These are phyloP conservation scores for Aspergillus arachidicola DNA, from an alignment of 2,329 filamentous ascomycete species.

Conservation along the genomic window DNA sequence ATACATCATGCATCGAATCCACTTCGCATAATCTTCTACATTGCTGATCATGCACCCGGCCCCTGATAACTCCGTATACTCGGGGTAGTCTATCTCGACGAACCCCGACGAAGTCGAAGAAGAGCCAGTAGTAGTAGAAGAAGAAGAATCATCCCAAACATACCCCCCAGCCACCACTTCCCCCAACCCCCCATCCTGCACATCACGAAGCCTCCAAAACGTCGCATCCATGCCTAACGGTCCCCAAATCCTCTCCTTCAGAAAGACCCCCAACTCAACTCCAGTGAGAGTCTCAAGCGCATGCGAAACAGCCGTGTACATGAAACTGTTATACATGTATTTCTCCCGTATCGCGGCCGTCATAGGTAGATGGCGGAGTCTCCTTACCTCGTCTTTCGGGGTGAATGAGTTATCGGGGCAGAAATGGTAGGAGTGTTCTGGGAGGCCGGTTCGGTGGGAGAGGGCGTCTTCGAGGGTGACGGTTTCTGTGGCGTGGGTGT, in stretches of 20 bases:
- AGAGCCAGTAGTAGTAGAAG: not conserved
- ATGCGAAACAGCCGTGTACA: slow-evolving; percentile 51
- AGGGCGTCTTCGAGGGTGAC: not conserved
- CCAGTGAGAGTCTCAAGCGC: slow-evolving; percentile 50
- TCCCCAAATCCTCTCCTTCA: slow-evolving; percentile 47
- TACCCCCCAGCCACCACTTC: slow-evolving; percentile 47
- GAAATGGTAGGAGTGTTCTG: not conserved
- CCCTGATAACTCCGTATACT: slow-evolving; percentile 30
- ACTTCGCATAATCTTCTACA: slow-evolving; percentile 36
- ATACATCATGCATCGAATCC: slow-evolving; percentile 30
- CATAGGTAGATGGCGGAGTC: slow-evolving; percentile 50
- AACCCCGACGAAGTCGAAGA: slow-evolving; percentile 30
- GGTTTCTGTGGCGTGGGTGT: not conserved
- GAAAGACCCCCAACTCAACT: slow-evolving; percentile 42
- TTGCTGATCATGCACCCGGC: slow-evolving; percentile 47
- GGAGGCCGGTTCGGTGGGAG: not conserved
- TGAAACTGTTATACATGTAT: slow-evolving; percentile 56
- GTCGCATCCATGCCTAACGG: slow-evolving; percentile 49
- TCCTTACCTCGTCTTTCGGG: not conserved
- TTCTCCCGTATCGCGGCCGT: slow-evolving; percentile 47
- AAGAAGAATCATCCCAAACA: slow-evolving; percentile 29
- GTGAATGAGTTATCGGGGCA: not conserved
- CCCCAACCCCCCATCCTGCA: slow-evolving; percentile 17
- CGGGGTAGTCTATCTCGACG: slow-evolving; percentile 25
- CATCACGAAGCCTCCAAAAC: slow-evolving; percentile 38